phyloP scores from a whole-genome alignment of 345 rosid species.

The Arabis alpina region DNA sequence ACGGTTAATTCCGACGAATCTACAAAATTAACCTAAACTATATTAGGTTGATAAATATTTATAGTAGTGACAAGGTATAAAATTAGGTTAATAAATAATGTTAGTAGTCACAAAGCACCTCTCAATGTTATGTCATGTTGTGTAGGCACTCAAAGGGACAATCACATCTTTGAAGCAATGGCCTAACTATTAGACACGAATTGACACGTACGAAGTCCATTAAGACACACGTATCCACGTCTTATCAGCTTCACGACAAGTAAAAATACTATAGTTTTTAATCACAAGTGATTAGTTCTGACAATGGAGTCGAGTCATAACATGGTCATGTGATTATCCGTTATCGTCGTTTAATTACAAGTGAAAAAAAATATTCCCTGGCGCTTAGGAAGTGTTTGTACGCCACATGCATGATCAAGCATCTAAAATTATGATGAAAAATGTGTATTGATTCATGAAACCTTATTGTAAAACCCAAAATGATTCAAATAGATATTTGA shows the following conservation, averaged over 20 bases:
- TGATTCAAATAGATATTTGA: neutral
- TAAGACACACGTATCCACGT: conserved; percentile 11
- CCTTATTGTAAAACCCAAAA: neutral
- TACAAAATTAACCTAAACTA: neutral
- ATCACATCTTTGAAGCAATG: conserved; percentile 14
- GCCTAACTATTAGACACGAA: conserved; percentile 38
- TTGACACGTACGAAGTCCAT: conserved; percentile 18
- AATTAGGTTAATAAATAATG: conserved; percentile 6
- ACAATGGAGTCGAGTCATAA: conserved; percentile 27
- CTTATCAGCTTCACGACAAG: neutral
- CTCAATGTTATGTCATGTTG: conserved; percentile 23
- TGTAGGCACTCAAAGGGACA: conserved; percentile 24
- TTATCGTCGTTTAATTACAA: neutral
- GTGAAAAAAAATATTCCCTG: neutral
- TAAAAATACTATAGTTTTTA: neutral
- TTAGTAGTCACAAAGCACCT: conserved; percentile 19
- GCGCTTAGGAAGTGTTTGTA: conserved; percentile 25
- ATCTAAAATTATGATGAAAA: neutral
- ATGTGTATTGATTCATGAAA: conserved; percentile 9
- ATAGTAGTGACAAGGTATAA: neutral
- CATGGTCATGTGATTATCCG: conserved; percentile 39
- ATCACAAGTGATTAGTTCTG: conserved; percentile 19
- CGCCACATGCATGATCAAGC: conserved; percentile 25
- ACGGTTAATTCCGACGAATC: conserved; percentile 21
- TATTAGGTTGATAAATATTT: too few species aligned